Evolutionary conservation across 768 basidiomycete genomes (phyloP).

Genomic region (Lentinula aciculospora): DNA sequence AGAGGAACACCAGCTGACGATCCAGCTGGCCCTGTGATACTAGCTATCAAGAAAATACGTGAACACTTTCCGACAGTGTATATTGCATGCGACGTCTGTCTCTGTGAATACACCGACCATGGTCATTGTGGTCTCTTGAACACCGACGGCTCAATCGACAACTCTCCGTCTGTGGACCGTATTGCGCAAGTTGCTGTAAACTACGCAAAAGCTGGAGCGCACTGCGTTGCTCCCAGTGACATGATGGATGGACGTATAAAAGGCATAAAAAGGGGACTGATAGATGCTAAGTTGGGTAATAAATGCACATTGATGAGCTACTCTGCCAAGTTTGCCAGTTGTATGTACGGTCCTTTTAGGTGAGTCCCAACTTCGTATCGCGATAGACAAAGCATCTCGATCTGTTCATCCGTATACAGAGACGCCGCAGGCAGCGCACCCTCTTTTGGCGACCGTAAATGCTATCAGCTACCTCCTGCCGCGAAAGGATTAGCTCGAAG

Average conservation of each 20-base stretch:
- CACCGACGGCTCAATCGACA: slow-evolving; percentile 71
- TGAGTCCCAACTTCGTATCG: slow-evolving; percentile 22
- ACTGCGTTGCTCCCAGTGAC: slow-evolving; percentile 97
- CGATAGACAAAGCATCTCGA: background rate
- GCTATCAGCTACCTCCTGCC: slow-evolving; percentile 91
- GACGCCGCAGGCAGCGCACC: slow-evolving; percentile 98
- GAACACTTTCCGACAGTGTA: slow-evolving; percentile 77
- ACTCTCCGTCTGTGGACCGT: slow-evolving; percentile 72
- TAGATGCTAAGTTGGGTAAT: slow-evolving; percentile 82
- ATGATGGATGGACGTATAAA: slow-evolving; percentile 99
- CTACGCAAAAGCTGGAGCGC: slow-evolving; percentile 94
- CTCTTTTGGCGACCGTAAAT: slow-evolving; percentile 92
- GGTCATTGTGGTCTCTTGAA: slow-evolving; percentile 90
- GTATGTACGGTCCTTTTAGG: slow-evolving; percentile 95
- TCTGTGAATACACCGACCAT: slow-evolving; percentile 99
- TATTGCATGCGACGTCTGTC: slow-evolving; percentile 92
- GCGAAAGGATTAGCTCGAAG: slow-evolving; percentile 88
- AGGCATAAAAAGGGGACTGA: slow-evolving; percentile 81
- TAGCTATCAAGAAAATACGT: slow-evolving; percentile 78
- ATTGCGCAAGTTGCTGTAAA: slow-evolving; percentile 89
- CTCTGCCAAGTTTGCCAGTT: slow-evolving; percentile 95
- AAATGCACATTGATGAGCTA: slow-evolving; percentile 93
- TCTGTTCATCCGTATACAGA: slow-evolving; percentile 31
- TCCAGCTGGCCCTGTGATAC: slow-evolving; percentile 85
- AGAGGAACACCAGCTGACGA: slow-evolving; percentile 89